phyloP scores from a whole-genome alignment of 352 stramenopile species.

The Plasmopara muralis region DNA sequence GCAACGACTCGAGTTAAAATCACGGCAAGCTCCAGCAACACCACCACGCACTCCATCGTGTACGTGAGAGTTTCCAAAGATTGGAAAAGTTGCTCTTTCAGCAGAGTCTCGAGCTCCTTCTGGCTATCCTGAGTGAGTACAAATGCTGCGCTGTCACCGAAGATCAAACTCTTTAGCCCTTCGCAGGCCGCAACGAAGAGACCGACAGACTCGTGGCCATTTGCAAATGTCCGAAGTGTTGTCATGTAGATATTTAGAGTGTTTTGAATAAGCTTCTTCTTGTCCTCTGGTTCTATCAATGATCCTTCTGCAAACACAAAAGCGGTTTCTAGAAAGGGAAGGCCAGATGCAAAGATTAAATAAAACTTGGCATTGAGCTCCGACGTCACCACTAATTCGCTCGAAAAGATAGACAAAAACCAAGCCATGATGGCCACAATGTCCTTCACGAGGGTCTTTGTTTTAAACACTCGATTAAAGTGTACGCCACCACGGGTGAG shows the following conservation, averaged over 20 bases:
- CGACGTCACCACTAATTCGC: conserved; percentile 8
- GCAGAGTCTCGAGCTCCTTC: conserved; percentile 21
- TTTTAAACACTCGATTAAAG: conserved; percentile 46
- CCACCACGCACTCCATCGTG: conserved; percentile 52
- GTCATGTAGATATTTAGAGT: conserved; percentile 30
- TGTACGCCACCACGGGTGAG: conserved; percentile 29
- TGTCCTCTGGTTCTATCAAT: conserved; percentile 9
- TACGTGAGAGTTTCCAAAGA: conserved; percentile 36
- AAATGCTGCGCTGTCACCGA: conserved; percentile 22
- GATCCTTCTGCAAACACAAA: conserved; percentile 29
- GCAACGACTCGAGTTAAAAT: conserved; percentile 4
- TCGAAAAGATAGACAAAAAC: conserved; percentile 39
- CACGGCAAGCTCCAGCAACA: conserved; percentile 36
- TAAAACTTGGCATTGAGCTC: conserved; percentile 30
- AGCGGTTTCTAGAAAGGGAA: conserved; percentile 49
- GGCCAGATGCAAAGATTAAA: conserved; percentile 28
- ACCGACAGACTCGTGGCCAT: conserved; percentile 31
- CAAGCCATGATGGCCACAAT: conserved; percentile 36
- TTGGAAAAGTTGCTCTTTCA: conserved; percentile 28
- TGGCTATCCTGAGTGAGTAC: conserved; percentile 8
- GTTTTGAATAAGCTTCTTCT: conserved; percentile 15
- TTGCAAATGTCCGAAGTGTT: conserved; percentile 30
- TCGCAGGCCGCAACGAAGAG: conserved; percentile 44
- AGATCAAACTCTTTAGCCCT: conserved; percentile 33
- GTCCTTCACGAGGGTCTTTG: conserved; percentile 16